phyloP scores from a whole-genome alignment of 2,329 filamentous ascomycete species.

The Elsinoe fawcettii region DNA sequence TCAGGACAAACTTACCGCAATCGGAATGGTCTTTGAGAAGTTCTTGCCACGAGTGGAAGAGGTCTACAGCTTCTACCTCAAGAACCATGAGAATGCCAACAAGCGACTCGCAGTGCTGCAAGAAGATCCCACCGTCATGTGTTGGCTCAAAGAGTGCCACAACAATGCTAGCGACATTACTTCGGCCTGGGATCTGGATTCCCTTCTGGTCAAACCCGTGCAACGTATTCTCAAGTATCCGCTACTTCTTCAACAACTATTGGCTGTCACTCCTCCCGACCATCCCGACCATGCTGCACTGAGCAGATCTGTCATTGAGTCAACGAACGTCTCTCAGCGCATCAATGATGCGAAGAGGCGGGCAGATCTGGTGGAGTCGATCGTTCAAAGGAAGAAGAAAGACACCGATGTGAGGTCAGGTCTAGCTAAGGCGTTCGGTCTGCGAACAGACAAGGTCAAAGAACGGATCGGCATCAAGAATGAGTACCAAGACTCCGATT shows the following conservation, averaged over 20 bases:
- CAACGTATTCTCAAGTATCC: constrained; percentile 93
- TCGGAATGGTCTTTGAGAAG: constrained; percentile 52
- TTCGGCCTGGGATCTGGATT: constrained; percentile 88
- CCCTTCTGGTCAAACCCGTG: constrained; percentile 92
- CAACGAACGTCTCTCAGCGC: constrained; percentile 51
- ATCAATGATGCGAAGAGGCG: constrained; percentile 97
- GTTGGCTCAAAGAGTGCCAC: constrained; percentile 92
- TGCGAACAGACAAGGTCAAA: constrained; percentile 77
- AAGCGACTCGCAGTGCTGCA: constrained; percentile 50
- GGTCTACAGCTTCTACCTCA: constrained; percentile 57
- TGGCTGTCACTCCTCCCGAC: constrained; percentile 68
- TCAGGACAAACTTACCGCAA: constrained; percentile 50
- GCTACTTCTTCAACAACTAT: constrained; percentile 69
- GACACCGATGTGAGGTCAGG: constrained; percentile 81
- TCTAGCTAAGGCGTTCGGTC: constrained; percentile 80
- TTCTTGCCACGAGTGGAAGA: constrained; percentile 54
- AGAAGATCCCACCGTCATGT: constrained; percentile 52
- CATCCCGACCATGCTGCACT: constrained; percentile 73
- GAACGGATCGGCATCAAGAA: constrained; percentile 58
- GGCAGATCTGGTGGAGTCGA: constrained; percentile 83
- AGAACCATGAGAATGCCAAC: constrained; percentile 58
- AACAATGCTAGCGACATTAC: constrained; percentile 88
- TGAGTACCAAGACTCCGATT: constrained; percentile 70
- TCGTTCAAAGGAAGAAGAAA: constrained; percentile 76
- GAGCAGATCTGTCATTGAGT: constrained; percentile 63